Percentiles rank a stretch among this genome's conserved stretches.
phyloP scores from a whole-genome alignment of 345 rosid genomes.

The Corchorus capsularis region DNA sequence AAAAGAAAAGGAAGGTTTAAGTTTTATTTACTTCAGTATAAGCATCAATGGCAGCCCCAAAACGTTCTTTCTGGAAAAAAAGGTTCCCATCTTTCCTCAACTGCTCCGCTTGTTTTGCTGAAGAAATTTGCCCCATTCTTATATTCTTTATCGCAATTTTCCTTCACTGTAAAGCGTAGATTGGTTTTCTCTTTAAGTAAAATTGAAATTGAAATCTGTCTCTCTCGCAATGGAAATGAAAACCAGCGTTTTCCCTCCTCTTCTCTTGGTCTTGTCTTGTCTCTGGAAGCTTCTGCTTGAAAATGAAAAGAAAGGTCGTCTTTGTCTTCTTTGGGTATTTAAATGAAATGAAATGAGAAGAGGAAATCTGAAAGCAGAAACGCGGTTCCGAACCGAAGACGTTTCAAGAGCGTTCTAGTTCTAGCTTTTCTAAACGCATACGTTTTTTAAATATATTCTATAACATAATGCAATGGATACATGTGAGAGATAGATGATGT shows the following conservation, averaged over 20 bases:
- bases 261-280: not conserved
- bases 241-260: not conserved
- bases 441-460: too few species aligned
- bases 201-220: too few species aligned
- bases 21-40: slow-evolving; percentile 63
- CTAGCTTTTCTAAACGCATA: too few species aligned
- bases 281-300: not conserved
- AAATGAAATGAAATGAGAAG: not conserved
- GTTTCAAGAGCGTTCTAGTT: slow-evolving; percentile 1
- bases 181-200: not conserved
- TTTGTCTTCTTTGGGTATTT: not conserved
- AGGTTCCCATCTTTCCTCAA: slow-evolving; percentile 63
- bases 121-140: slow-evolving; percentile 40
- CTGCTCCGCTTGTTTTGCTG: slow-evolving; percentile 70
- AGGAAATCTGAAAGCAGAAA: not conserved
- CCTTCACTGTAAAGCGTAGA: not conserved
- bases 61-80: slow-evolving; percentile 60
- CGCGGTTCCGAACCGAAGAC: not conserved
- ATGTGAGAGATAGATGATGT: too few species aligned
- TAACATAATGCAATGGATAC: too few species aligned
- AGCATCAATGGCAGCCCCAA: slow-evolving; percentile 92
- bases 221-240: not conserved
- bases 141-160: too few species aligned
- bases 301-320: too few species aligned
- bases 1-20: not conserved